Evolutionary conservation across 108 stramenopile genomes (phyloP), one percentile per base, ranked within the genome.

Genomic region (Fragilariopsis cylindrus): DNA sequence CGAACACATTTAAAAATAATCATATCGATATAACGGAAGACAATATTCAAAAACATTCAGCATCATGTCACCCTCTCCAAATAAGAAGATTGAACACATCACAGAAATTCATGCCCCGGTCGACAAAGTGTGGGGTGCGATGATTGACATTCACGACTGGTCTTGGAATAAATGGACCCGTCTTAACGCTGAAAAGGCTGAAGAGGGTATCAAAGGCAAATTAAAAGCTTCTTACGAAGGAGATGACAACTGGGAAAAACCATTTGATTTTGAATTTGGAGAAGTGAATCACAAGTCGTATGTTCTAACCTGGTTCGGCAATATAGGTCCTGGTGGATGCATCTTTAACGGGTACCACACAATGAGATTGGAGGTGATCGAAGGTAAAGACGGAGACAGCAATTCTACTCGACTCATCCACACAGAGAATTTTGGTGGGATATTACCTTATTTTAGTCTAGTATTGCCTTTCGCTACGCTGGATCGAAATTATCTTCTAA

Each of bases 101-200:
- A 76, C 75, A 12, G 30, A 21, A 4, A 76, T 76, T 69, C 39
- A 70, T 12, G 75, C 69, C 5, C 75, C 75, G 1, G 60, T 76
- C 7, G 69, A 62, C 7, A 4, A 21, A 9, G 75, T 70, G 11
- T 76, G 75, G 75, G 39, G 0, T 15, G 69, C 16, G 5, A 54
- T 76, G 0, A 15, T 76, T 19, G 75, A 70, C 53, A 18, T 76
- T 4, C 0, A 70, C 8, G 69, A 76, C 57, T 76, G 75, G 75
- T 46, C 57, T 1, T 76, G 75, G 75, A 76, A 76, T 46, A 70
- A 70, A 40, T 76, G 75, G 75, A 76, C 75, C 12, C 57, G 57
- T 5, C 57, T 76, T 3, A 4, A 70, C 13, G 13, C 52, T 8
- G 16, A 16, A 9, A 18, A 68, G 43, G 8, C 16, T 1, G 57